A percentile compares a stretch with the other conserved stretches of the same genome.
Evolutionary conservation across 208 protist species (phyloP).

Genomic region (Crithidia sp.): DNA sequence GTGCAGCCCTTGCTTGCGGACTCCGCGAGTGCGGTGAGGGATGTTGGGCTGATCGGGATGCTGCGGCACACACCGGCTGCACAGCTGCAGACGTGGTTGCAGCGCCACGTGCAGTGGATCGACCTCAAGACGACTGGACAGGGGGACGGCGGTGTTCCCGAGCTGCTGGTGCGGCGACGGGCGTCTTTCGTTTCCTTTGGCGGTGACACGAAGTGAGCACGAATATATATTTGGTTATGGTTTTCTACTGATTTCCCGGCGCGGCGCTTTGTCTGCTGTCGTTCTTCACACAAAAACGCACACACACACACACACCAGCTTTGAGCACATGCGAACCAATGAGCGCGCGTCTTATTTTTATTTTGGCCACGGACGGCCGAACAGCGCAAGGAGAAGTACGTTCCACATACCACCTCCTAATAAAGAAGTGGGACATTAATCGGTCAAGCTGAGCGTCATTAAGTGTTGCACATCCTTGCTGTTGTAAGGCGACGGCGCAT

Average conservation of each 20-base stretch:
- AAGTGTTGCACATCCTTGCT: too few relatives aligned
- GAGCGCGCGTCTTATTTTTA: too few relatives aligned
- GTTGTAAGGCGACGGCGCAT: too few relatives aligned
- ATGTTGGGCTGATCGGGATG: conserved; percentile 31
- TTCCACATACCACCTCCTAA: too few relatives aligned
- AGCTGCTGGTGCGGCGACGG: conserved; percentile 21
- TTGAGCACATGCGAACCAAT: too few relatives aligned
- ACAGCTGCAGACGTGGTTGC: conserved; percentile 8
- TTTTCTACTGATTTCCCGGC: background rate
- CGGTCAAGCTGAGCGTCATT: too few relatives aligned
- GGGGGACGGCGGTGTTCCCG: background rate
- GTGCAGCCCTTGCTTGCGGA: conserved; percentile 15
- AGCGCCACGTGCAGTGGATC: conserved; percentile 23
- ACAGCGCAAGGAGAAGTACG: too few relatives aligned
- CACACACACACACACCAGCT: too few relatives aligned
- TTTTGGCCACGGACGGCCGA: too few relatives aligned
- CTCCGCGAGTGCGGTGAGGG: background rate
- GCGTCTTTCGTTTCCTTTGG: conserved; percentile 16
- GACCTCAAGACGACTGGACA: conserved; percentile 13
- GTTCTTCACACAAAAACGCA: too few relatives aligned
- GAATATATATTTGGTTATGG: background rate
- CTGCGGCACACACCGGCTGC: conserved; percentile 2
- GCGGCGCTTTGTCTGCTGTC: background rate
- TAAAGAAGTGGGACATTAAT: too few relatives aligned
- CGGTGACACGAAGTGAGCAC: background rate